phyloP scores from a whole-genome alignment of 371 early-diverging fungal species.

The Batrachochytrium dendrobatidis region DNA sequence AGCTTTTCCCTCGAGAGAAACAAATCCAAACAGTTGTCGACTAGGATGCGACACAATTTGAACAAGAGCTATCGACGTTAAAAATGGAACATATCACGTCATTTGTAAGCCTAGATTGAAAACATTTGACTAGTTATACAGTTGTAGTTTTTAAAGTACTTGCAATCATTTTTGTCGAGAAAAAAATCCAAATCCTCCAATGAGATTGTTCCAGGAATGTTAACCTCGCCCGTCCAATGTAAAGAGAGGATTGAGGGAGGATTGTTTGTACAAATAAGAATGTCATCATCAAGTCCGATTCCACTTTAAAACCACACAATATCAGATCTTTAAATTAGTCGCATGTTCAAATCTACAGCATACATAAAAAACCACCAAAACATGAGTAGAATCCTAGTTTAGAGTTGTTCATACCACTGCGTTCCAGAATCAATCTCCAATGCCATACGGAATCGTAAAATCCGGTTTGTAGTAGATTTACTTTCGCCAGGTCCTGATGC shows the following conservation, averaged over 20 bases:
- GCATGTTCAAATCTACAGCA: too few species aligned
- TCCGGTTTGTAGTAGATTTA: slow-evolving; percentile 9
- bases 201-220: slow-evolving; percentile 20
- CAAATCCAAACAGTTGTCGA: slow-evolving; percentile 26
- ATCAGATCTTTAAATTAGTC: too few species aligned
- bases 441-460: slow-evolving; percentile 34
- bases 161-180: slow-evolving; percentile 10
- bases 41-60: slow-evolving; percentile 15
- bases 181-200: slow-evolving; percentile 27
- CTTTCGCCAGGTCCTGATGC: slow-evolving; percentile 39
- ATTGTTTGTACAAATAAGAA: slow-evolving; percentile 31
- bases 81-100: background rate
- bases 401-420: slow-evolving; percentile 23
- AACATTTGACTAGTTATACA: background rate
- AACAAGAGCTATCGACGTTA: slow-evolving; percentile 9
- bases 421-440: slow-evolving; percentile 39
- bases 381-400: background rate
- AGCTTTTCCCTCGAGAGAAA: slow-evolving; percentile 24
- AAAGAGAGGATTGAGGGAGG: slow-evolving; percentile 37
- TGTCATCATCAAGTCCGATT: slow-evolving; percentile 28
- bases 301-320: slow-evolving; percentile 21
- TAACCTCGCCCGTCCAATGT: slow-evolving; percentile 35
- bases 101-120: too few species aligned
- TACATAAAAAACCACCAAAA: background rate
- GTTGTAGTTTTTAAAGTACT: background rate